phyloP scores from a whole-genome alignment of 768 basidiomycete species.

The Phanerodontia chrysosporium region DNA sequence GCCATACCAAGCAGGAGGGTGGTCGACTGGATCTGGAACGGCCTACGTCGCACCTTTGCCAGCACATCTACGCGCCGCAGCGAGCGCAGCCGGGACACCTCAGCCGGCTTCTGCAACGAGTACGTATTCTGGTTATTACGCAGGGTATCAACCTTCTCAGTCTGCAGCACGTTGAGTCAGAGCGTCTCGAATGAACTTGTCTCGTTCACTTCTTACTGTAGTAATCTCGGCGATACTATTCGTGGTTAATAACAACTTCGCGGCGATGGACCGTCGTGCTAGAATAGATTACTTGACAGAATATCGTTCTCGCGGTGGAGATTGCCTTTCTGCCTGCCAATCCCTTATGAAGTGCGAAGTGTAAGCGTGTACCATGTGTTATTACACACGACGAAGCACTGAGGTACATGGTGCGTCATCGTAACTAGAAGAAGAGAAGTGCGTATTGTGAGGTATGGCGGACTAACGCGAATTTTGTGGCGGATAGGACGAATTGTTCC shows the following conservation, averaged over 20 bases:
- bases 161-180: conserved; percentile 1
- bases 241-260: background rate
- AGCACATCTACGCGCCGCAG: conserved; percentile 32
- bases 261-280: background rate
- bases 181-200: background rate
- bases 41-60: conserved; percentile 31
- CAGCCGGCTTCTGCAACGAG: conserved; percentile 19
- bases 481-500: no score
- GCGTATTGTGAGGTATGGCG: background rate
- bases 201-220: background rate
- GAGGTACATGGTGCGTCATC: background rate
- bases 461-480: no score
- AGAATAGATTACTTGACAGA: background rate
- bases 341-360: no score
- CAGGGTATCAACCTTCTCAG: conserved; percentile 19
- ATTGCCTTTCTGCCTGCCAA: no score
- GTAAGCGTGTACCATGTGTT: background rate
- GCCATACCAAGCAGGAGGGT: conserved; percentile 20
- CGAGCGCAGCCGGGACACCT: conserved; percentile 19
- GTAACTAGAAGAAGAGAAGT: background rate
- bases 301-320: background rate
- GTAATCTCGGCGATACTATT: background rate
- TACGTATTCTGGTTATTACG: conserved; percentile 20
- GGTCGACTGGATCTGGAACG: conserved; percentile 8
- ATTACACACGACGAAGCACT: background rate